Evolutionary conservation across 805 yeast species (phyloP).

Genomic region (Starmerella cellae): DNA sequence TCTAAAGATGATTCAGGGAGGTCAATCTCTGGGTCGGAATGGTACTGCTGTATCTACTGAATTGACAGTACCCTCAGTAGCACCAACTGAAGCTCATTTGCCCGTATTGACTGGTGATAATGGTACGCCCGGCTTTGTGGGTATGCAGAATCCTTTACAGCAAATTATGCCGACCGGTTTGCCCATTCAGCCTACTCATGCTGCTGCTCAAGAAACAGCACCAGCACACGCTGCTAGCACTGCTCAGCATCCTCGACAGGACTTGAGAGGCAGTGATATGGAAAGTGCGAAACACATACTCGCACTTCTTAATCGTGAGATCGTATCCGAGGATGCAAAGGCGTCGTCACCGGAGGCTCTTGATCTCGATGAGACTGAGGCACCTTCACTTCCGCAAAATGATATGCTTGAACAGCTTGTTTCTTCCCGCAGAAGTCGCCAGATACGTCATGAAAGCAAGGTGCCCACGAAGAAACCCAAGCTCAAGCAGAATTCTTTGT

Average conservation of each 20-base stretch:
- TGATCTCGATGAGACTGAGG: neutral
- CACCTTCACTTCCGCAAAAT: slow-evolving; percentile 17
- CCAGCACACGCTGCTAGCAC: no score
- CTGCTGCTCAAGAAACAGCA: no score
- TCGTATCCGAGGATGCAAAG: neutral
- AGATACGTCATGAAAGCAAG: neutral
- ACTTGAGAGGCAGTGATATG: slow-evolving; percentile 3
- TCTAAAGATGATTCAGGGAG: slow-evolving; percentile 13
- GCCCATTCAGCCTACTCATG: no score
- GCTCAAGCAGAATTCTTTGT: slow-evolving; percentile 8
- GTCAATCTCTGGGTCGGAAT: no score
- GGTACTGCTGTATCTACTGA: no score
- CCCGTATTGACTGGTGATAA: no score
- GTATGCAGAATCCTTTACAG: no score
- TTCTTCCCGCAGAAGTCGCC: slow-evolving; percentile 12
- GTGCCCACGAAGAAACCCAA: slow-evolving; percentile 1
- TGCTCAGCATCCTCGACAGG: no score
- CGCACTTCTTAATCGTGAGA: slow-evolving; percentile 21
- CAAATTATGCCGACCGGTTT: no score
- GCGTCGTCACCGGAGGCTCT: neutral
- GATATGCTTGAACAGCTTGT: slow-evolving; percentile 19
- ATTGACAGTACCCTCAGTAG: no score
- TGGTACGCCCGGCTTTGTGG: no score
- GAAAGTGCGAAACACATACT: slow-evolving; percentile 23
- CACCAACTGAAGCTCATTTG: no score